Base-by-base conservation (phyloP, 23 red algal genomes). In the Cyanidiococcus yangmingshanensis region DNA sequence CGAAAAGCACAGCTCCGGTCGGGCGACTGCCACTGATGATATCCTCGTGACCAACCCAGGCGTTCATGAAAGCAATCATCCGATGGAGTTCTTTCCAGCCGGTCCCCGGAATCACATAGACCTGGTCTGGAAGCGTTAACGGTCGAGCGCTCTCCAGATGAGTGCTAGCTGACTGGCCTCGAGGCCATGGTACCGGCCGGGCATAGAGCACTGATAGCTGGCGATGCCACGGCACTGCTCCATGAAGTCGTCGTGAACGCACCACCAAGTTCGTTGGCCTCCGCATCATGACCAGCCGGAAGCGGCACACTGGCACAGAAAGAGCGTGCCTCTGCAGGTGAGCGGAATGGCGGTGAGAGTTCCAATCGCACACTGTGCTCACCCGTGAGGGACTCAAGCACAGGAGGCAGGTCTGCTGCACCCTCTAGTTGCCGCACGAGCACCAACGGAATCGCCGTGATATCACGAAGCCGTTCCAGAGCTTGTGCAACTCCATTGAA, bases 1-100 rank as follows among this genome's bases (percentile, higher is more conserved):
- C 78, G 68, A 63, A 81, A 7, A 81, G 41, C 45, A 81, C 58
- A 0, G 68, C 78, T 16, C 78, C 78, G 0, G 41, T 58, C 38
- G 78, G 78, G 38, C 78, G 41, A 54, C 7, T 21, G 45, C 12
- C 45, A n/a, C n/a, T n/a, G n/a, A n/a, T n/a, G 21, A 54, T 54
- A 21, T 7, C 21, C 12, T 54, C 45, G 45, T 7, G 7, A 21
- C 45, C 21, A 54, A 21, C 12, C 45, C 45, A 54, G 21, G 12
- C 21, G 21, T 54, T 54, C 45, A 54, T 54, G 45, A 54, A 15
- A 7, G 45, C 45, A 21, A 54, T 54, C 12, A 54, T 7, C 12
- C 45, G 45, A 54, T 7, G 21, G 45, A 54, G 45, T 54, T 54
- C 45, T 7, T 54, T 7, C 45, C 45, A 54, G 12, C 12, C 7